These are phyloP conservation scores for Alternaria dauci DNA, from an alignment of 2,329 filamentous ascomycete species.

Conservation along the genomic window DNA sequence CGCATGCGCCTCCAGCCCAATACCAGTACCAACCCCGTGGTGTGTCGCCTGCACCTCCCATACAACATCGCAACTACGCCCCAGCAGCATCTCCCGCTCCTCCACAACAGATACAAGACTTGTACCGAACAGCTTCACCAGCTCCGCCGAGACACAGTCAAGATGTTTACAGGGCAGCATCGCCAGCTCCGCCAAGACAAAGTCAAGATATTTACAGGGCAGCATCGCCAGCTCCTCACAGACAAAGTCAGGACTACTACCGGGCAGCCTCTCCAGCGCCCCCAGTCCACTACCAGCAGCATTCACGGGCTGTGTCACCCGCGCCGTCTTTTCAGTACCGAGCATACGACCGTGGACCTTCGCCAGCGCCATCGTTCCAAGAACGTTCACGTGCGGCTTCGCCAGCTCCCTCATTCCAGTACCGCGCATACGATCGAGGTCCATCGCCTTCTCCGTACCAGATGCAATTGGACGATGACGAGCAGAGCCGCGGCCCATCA, in stretches of 20 bases:
- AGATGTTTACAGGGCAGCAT: conserved; percentile 27
- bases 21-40: conserved; percentile 23
- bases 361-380: conserved; percentile 43
- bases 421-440: conserved; percentile 49
- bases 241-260: conserved; percentile 1
- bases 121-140: conserved; percentile 38
- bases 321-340: conserved; percentile 37
- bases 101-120: conserved; percentile 33
- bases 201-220: conserved; percentile 19
- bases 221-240: conserved; percentile 35
- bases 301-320: conserved; percentile 46
- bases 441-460: conserved; percentile 52
- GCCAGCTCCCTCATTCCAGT: conserved; percentile 48
- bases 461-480: conserved; percentile 26
- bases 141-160: conserved; percentile 3
- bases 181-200: conserved; percentile 30
- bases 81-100: conserved; percentile 42
- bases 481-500: conserved; percentile 35
- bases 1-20: conserved; percentile 38
- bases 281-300: conserved; percentile 30
- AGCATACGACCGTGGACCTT: conserved; percentile 37
- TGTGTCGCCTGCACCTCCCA: conserved; percentile 42
- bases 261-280: conserved; percentile 39
- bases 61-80: conserved; percentile 33
- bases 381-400: conserved; percentile 39